Evolutionary conservation across 495 filamentous ascomycete species (phyloP).

Genomic region (Stereocaulon alpinum): DNA sequence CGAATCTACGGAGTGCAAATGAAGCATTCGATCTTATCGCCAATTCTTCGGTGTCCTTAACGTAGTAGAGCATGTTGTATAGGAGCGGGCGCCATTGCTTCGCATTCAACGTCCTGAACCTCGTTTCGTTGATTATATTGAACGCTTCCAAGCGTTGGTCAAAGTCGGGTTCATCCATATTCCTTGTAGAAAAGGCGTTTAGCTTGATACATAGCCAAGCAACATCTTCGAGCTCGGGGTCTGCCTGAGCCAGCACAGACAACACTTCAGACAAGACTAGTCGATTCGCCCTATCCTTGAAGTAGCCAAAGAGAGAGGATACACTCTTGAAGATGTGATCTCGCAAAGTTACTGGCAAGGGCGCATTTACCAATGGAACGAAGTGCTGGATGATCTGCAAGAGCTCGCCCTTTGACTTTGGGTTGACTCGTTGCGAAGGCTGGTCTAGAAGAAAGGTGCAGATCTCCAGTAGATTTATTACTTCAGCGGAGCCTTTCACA

Average conservation of each 20-base stretch:
- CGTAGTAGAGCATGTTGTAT: constrained; percentile 81
- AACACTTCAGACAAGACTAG: constrained; percentile 62
- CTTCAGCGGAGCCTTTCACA: constrained; percentile 56
- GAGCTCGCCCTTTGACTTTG: constrained; percentile 71
- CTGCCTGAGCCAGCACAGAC: constrained; percentile 51
- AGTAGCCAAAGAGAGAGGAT: constrained; percentile 72
- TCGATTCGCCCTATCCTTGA: constrained; percentile 67
- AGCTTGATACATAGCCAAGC: constrained; percentile 66
- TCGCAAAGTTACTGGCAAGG: constrained; percentile 47
- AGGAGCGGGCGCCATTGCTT: constrained; percentile 85
- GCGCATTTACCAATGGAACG: constrained; percentile 48
- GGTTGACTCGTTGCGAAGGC: constrained; percentile 66
- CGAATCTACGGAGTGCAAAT: constrained; percentile 68
- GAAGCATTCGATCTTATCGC: constrained; percentile 78
- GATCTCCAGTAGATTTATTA: constrained; percentile 63
- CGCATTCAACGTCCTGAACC: constrained; percentile 44
- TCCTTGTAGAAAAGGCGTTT: constrained; percentile 59
- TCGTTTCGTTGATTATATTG: constrained; percentile 50
- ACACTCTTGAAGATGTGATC: constrained; percentile 50
- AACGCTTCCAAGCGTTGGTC: constrained; percentile 71
- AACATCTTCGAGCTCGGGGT: constrained; percentile 48
- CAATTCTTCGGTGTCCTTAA: constrained; percentile 79
- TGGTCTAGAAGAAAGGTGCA: constrained; percentile 73
- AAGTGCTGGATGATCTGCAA: constrained; percentile 67
- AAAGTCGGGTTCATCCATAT: constrained; percentile 78